Evolutionary conservation across 2,329 filamentous ascomycete genomes (phyloP).

Genomic region (Arthrobotrys pseudoclavata): DNA sequence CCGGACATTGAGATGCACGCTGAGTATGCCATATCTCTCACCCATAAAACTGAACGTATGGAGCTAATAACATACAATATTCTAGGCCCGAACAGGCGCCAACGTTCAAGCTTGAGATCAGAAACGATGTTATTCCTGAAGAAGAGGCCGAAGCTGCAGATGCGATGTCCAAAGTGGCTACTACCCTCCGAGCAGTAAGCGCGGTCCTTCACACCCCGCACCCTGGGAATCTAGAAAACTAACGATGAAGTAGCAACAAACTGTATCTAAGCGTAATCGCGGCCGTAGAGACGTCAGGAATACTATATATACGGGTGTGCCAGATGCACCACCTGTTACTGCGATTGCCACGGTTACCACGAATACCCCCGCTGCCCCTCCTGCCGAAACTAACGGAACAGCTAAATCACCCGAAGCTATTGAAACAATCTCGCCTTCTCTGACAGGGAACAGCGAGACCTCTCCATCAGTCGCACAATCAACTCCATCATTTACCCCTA

Average conservation of each 20-base stretch:
- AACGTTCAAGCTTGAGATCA: slow-evolving; percentile 82
- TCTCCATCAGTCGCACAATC: slow-evolving; percentile 36
- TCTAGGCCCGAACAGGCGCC: slow-evolving; percentile 66
- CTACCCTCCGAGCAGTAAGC: slow-evolving; percentile 75
- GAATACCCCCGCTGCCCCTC: slow-evolving; percentile 49
- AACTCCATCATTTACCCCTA: slow-evolving; percentile 34
- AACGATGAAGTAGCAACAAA: slow-evolving; percentile 70
- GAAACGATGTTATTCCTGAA: slow-evolving; percentile 81
- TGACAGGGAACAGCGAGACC: slow-evolving; percentile 32
- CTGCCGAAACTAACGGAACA: slow-evolving; percentile 44
- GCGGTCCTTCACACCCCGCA: not conserved
- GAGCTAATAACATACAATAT: slow-evolving; percentile 61
- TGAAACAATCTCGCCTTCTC: slow-evolving; percentile 34
- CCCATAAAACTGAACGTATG: not conserved
- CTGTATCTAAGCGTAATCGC: slow-evolving; percentile 81
- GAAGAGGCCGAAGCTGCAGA: slow-evolving; percentile 81
- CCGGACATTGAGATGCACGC: slow-evolving; percentile 62
- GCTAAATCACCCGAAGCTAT: slow-evolving; percentile 41
- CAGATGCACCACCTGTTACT: slow-evolving; percentile 69
- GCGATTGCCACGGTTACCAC: slow-evolving; percentile 13
- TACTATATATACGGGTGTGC: slow-evolving; percentile 78
- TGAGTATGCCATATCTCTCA: slow-evolving; percentile 58
- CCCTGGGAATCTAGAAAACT: not conserved
- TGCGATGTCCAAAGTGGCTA: slow-evolving; percentile 81
- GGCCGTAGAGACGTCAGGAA: slow-evolving; percentile 92